Evolutionary conservation across 2,329 filamentous ascomycete species (phyloP).

Genomic region (Plenodomus lindquistii): DNA sequence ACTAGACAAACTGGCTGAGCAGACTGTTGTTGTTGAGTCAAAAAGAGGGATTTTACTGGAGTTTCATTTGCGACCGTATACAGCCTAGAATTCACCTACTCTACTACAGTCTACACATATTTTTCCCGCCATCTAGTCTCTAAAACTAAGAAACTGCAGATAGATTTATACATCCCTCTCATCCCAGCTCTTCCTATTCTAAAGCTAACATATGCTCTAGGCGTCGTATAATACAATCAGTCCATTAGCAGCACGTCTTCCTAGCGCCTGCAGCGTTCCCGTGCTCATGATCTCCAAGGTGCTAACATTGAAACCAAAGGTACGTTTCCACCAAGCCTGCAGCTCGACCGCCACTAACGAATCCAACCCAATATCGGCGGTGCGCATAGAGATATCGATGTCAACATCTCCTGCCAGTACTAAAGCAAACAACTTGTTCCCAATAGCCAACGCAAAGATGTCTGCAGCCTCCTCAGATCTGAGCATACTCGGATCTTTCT

Average conservation of each 20-base stretch:
- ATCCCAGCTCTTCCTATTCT: too few relatives aligned
- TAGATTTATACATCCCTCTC: too few relatives aligned
- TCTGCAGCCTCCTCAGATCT: slow-evolving; percentile 1
- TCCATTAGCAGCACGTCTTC: slow-evolving; percentile 1
- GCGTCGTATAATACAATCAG: too few relatives aligned
- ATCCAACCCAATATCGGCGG: slow-evolving; percentile 37
- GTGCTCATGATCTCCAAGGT: slow-evolving; percentile 26
- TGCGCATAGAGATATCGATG: slow-evolving; percentile 9
- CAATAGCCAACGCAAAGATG: slow-evolving; percentile 26
- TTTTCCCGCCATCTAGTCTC: too few relatives aligned
- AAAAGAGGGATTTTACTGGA: too few relatives aligned
- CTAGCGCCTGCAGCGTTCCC: slow-evolving; percentile 18
- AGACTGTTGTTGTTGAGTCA: too few relatives aligned
- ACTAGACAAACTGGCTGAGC: too few relatives aligned
- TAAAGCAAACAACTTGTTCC: slow-evolving; percentile 15
- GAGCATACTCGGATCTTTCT: slow-evolving; percentile 13
- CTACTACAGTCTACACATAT: too few relatives aligned
- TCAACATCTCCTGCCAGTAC: slow-evolving; percentile 24
- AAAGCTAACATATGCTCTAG: too few relatives aligned
- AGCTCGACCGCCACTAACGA: slow-evolving; percentile 45
- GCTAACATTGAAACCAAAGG: slow-evolving; percentile 32
- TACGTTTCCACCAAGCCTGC: slow-evolving; percentile 44
- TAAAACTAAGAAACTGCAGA: too few relatives aligned
- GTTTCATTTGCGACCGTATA: too few relatives aligned
- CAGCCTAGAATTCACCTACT: too few relatives aligned